Conservation (phyloP, 2,329 filamentous ascomycete species). For the Epichloe sylvatica region DNA sequence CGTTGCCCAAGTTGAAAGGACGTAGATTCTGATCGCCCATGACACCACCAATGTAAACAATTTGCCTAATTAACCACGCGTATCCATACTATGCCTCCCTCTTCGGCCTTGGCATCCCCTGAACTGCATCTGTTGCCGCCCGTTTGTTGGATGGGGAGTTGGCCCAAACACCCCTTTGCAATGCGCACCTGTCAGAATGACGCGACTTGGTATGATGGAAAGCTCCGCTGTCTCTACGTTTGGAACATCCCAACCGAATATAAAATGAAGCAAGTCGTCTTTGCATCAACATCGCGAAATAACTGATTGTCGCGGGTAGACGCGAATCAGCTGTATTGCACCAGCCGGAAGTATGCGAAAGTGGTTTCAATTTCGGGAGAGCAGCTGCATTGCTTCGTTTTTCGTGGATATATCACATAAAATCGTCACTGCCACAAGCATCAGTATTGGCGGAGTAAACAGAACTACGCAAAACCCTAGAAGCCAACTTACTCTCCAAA, state of each 20-base stretch:
- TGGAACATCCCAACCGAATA: not conserved
- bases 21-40: not conserved
- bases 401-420: constrained; percentile 43
- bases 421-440: constrained; percentile 42
- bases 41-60: not conserved
- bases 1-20: not conserved
- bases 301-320: not conserved
- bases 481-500: constrained; percentile 63
- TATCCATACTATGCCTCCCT: not conserved
- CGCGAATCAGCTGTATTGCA: not conserved
- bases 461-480: too few relatives aligned
- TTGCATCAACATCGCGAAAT: not conserved
- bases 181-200: not conserved
- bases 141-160: not conserved
- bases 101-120: not conserved
- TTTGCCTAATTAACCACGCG: not conserved
- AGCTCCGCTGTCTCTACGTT: not conserved
- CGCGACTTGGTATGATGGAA: not conserved
- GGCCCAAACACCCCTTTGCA: not conserved
- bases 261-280: not conserved
- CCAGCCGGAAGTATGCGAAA: not conserved
- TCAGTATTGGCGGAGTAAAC: not conserved
- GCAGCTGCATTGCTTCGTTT: not conserved
- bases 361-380: not conserved
- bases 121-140: not conserved